A percentile compares a stretch with the other conserved stretches of the same genome.
Evolutionary conservation across 352 stramenopile species (phyloP).

Genomic region (Pythium brachiatum): DNA sequence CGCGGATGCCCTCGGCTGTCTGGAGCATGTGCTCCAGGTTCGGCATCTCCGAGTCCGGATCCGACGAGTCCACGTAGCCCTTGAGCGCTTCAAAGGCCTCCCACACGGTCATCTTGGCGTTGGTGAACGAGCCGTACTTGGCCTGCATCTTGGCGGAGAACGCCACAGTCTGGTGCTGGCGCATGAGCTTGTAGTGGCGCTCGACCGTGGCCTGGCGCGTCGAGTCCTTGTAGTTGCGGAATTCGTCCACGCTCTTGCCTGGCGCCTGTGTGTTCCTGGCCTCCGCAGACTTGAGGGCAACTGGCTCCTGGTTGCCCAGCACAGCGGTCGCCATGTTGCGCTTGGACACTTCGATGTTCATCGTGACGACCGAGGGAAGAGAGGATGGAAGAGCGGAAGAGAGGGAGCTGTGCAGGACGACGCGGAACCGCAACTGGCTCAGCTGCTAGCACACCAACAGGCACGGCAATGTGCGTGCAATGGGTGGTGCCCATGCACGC

Average conservation of each 20-base stretch:
- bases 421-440: too few relatives aligned
- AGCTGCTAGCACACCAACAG: too few relatives aligned
- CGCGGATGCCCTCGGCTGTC: constrained; percentile 91
- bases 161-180: constrained; percentile 63
- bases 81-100: constrained; percentile 89
- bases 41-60: constrained; percentile 88
- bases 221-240: constrained; percentile 79
- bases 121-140: constrained; percentile 68
- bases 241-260: constrained; percentile 68
- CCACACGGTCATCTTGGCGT: constrained; percentile 89
- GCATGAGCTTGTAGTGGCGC: constrained; percentile 81
- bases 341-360: constrained; percentile 30
- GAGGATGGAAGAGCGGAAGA: too few relatives aligned
- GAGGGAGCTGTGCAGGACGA: too few relatives aligned
- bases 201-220: constrained; percentile 61
- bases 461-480: too few relatives aligned
- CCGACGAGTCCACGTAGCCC: constrained; percentile 92
- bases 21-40: constrained; percentile 94
- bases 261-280: constrained; percentile 33
- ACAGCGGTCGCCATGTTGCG: constrained; percentile 5
- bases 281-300: constrained; percentile 6
- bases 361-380: too few relatives aligned
- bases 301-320: not conserved
- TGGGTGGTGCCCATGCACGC: too few relatives aligned
- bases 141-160: constrained; percentile 71